A percentile compares a stretch with the other conserved stretches of the same genome.
phyloP scores from a whole-genome alignment of 768 basidiomycete genomes.

The Epithele typhae region DNA sequence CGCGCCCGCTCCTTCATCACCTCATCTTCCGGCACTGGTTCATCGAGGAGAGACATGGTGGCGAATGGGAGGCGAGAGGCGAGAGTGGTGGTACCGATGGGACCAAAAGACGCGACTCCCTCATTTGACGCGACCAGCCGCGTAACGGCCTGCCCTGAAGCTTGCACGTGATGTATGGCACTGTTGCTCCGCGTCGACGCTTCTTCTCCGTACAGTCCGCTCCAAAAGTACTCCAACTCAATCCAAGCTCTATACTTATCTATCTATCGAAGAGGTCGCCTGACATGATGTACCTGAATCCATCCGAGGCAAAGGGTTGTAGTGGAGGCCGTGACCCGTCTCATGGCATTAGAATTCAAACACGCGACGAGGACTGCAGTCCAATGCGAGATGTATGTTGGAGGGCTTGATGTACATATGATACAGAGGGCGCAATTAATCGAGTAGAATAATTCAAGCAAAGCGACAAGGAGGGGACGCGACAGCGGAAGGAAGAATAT shows the following conservation, averaged over 20 bases:
- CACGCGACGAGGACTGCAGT: too few relatives aligned
- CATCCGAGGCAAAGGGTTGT: too few relatives aligned
- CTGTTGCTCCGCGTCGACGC: too few relatives aligned
- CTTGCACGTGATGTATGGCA: neutral
- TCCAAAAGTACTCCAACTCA: too few relatives aligned
- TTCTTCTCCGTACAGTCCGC: too few relatives aligned
- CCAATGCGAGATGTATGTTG: neutral
- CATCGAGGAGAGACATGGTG: constrained; percentile 37
- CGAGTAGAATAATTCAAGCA: constrained; percentile 8
- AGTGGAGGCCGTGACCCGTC: too few relatives aligned
- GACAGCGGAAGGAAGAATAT: neutral
- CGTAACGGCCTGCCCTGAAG: constrained; percentile 34
- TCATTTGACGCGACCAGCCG: constrained; percentile 15
- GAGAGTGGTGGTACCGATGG: too few relatives aligned
- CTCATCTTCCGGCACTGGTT: constrained; percentile 64
- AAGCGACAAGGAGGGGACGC: constrained; percentile 12
- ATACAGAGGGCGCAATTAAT: constrained; percentile 11
- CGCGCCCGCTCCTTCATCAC: constrained; percentile 73
- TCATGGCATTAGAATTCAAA: too few relatives aligned
- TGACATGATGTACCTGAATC: too few relatives aligned
- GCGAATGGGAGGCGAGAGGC: neutral
- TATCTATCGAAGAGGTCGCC: too few relatives aligned
- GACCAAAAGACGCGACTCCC: constrained; percentile 24
- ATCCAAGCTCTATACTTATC: too few relatives aligned
- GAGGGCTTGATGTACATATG: constrained; percentile 5